A percentile compares a stretch with the other conserved stretches of the same genome.
phyloP scores from a whole-genome alignment of 805 yeast genomes.

The Yarrowia bubula region DNA sequence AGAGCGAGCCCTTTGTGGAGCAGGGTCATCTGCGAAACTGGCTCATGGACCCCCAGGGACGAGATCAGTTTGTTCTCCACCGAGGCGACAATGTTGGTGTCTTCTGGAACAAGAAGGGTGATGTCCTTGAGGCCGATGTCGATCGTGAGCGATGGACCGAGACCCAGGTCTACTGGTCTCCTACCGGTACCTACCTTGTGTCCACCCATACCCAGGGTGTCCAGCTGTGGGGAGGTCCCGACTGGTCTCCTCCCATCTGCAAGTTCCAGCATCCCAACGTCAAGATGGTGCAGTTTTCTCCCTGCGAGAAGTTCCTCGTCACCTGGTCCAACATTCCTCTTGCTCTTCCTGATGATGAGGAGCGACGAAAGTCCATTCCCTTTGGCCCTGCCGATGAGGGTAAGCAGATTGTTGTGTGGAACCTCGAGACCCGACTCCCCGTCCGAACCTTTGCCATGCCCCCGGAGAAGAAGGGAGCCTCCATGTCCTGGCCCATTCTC shows the following conservation, averaged over 20 bases:
- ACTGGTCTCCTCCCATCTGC: slow-evolving; percentile 36
- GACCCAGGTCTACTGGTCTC: slow-evolving; percentile 84
- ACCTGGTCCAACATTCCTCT: slow-evolving; percentile 88
- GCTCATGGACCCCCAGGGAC: slow-evolving; percentile 82
- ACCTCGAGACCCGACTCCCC: slow-evolving; percentile 75
- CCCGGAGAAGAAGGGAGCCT: slow-evolving; percentile 41
- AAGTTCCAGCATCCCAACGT: slow-evolving; percentile 84
- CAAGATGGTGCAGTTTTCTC: slow-evolving; percentile 85
- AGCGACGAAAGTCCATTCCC: slow-evolving; percentile 62
- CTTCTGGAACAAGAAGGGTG: slow-evolving; percentile 76
- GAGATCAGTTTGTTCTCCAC: slow-evolving; percentile 87
- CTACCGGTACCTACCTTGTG: slow-evolving; percentile 84
- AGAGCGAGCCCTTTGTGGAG: slow-evolving; percentile 65
- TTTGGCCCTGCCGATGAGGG: slow-evolving; percentile 87
- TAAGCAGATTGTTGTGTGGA: slow-evolving; percentile 93
- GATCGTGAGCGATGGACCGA: slow-evolving; percentile 85
- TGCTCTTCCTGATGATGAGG: slow-evolving; percentile 61
- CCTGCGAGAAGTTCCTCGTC: slow-evolving; percentile 84
- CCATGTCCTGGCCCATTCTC: slow-evolving; percentile 87
- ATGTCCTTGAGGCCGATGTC: slow-evolving; percentile 70
- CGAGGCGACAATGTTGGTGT: slow-evolving; percentile 77
- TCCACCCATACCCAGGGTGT: slow-evolving; percentile 93
- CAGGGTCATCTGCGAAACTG: slow-evolving; percentile 84
- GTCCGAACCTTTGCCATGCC: slow-evolving; percentile 89
- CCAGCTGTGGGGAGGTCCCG: slow-evolving; percentile 87